phyloP scores from a whole-genome alignment of 192 early-diverging fungal species.

The Gigaspora rosea region DNA sequence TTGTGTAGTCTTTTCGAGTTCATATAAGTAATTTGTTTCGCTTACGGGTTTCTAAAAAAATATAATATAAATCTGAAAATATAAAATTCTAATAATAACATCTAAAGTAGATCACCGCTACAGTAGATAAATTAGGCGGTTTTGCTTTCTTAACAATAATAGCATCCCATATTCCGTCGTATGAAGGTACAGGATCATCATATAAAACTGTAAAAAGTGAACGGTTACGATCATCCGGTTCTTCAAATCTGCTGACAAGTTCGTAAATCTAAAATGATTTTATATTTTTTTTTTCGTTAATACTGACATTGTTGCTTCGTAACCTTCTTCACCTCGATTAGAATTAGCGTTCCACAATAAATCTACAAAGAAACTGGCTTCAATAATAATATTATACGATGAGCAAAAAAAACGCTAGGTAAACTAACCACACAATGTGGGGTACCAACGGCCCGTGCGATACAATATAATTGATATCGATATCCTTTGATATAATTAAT shows the following conservation, averaged over 20 bases:
- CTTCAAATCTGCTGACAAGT: constrained; percentile 88
- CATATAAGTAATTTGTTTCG: constrained; percentile 89
- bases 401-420: background rate
- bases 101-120: constrained; percentile 49
- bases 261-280: constrained; percentile 60
- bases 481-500: constrained; percentile 99
- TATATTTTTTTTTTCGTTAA: background rate
- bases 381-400: background rate
- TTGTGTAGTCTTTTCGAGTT: constrained; percentile 82
- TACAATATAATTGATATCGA: constrained; percentile 94
- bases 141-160: constrained; percentile 71
- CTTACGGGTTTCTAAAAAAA: constrained; percentile 73
- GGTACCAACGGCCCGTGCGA: constrained; percentile 81
- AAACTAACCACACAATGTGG: constrained; percentile 77
- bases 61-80: background rate
- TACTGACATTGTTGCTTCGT: constrained; percentile 45
- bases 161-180: constrained; percentile 75
- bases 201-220: constrained; percentile 91
- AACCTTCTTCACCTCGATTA: constrained; percentile 45
- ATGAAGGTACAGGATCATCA: constrained; percentile 63
- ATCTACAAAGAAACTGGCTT: constrained; percentile 37
- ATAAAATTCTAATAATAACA: background rate
- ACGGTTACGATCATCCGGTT: constrained; percentile 83
- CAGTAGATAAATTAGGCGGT: constrained; percentile 85
- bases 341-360: constrained; percentile 67